Conservation (phyloP, 1,139 yeast genomes). For the Nakaseomyces uthaithaninus region DNA sequence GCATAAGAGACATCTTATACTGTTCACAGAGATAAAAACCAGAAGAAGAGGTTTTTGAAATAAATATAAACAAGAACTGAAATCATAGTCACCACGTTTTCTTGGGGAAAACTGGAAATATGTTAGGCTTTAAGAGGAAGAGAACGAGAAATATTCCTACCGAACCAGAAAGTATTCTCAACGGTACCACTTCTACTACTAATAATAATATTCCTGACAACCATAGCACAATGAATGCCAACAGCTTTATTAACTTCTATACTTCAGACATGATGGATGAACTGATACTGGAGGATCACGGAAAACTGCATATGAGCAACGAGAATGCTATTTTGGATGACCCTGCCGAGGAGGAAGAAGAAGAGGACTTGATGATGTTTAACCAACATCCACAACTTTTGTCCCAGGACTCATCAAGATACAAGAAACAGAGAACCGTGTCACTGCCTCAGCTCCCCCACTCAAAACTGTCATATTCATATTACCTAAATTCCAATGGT, state of each 20-base stretch:
- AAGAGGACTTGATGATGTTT: conserved; percentile 21
- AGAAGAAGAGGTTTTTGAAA: neutral
- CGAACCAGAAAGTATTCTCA: neutral
- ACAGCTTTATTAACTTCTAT: conserved; percentile 5
- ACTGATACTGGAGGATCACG: conserved; percentile 8
- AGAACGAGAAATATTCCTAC: conserved; percentile 1
- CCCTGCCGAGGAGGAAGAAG: conserved; percentile 12
- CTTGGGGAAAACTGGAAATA: neutral
- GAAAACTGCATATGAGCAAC: neutral
- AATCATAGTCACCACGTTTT: neutral
- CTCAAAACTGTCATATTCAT: conserved; percentile 23
- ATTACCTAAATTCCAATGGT: neutral
- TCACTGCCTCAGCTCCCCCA: conserved; percentile 65
- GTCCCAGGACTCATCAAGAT: conserved; percentile 11
- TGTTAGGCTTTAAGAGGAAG: conserved; percentile 6
- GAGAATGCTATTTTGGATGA: conserved; percentile 8
- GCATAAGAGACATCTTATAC: neutral
- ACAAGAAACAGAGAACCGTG: conserved; percentile 52
- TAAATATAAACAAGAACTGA: neutral
- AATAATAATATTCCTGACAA: neutral
- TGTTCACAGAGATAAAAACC: neutral
- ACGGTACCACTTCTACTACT: neutral
- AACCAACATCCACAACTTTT: conserved; percentile 13
- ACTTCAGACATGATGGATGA: conserved; percentile 9
- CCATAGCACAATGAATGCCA: neutral